Percentiles rank a stretch among this genome's conserved stretches.
Conservation (phyloP, 441 rosid species). For the Euphorbia celastroides region DNA sequence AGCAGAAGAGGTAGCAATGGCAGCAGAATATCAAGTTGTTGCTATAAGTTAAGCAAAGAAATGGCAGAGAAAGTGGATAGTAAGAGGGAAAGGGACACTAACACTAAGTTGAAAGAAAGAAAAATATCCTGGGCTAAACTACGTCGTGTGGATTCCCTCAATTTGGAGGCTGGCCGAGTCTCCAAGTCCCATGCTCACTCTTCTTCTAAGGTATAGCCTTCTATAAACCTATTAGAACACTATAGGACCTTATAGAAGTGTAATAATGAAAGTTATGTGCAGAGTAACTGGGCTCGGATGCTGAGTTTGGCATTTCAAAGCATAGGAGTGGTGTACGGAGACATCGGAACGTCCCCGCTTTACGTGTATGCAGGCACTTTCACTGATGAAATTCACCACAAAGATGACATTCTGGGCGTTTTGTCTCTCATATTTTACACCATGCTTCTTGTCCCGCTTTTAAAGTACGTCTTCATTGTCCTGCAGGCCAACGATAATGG, state of each 20-base stretch:
- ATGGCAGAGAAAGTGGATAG: not conserved
- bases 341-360: slow-evolving; percentile 76
- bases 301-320: slow-evolving; percentile 65
- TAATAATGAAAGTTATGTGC: not conserved
- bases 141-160: slow-evolving; percentile 52
- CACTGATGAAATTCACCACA: slow-evolving; percentile 29
- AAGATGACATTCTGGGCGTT: slow-evolving; percentile 53
- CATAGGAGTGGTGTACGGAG: slow-evolving; percentile 67
- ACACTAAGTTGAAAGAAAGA: slow-evolving; percentile 29
- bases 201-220: slow-evolving; percentile 24
- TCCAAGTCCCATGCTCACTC: slow-evolving; percentile 21
- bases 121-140: slow-evolving; percentile 59
- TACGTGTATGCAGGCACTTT: slow-evolving; percentile 64
- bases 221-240: too few species aligned
- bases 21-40: too few species aligned
- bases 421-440: slow-evolving; percentile 68
- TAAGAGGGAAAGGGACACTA: slow-evolving; percentile 3
- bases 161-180: slow-evolving; percentile 54
- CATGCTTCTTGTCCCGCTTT: slow-evolving; percentile 39
- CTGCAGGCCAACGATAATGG: slow-evolving; percentile 74
- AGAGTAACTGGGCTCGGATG: slow-evolving; percentile 47
- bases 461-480: slow-evolving; percentile 67
- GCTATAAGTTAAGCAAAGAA: too few species aligned
- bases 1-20: not conserved
- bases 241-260: too few species aligned